A percentile compares a stretch with the other conserved stretches of the same genome.
These are phyloP conservation scores for Alternaria panax DNA, from an alignment of 2,329 filamentous ascomycete genomes.

Conservation along the genomic window DNA sequence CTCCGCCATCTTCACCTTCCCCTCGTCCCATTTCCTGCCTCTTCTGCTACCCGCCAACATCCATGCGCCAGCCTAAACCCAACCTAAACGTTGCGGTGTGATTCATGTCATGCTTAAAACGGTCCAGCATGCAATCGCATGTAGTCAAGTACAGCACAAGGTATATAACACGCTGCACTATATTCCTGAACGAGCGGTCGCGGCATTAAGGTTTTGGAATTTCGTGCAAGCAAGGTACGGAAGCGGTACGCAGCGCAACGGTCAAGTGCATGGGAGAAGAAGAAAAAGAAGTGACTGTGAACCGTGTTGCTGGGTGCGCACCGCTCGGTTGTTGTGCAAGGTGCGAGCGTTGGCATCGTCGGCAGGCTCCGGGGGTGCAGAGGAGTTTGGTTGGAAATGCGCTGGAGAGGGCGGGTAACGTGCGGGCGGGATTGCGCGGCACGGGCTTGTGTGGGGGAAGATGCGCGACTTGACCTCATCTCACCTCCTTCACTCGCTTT, in stretches of 20 bases:
- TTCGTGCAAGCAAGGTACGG: slow-evolving; percentile 22
- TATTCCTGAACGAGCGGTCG: slow-evolving; percentile 36
- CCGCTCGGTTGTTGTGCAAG: background rate
- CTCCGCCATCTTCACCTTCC: background rate
- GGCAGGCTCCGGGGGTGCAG: slow-evolving; percentile 14
- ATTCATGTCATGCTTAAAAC: background rate
- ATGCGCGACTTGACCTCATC: background rate
- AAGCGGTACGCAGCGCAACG: too few relatives aligned
- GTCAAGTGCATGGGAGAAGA: slow-evolving; percentile 18
- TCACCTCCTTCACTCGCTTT: slow-evolving; percentile 15
- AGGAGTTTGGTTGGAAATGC: background rate
- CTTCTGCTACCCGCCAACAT: too few relatives aligned
- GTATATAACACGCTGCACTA: slow-evolving; percentile 28
- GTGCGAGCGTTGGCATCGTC: background rate
- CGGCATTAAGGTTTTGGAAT: slow-evolving; percentile 40
- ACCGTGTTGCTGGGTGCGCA: slow-evolving; percentile 15
- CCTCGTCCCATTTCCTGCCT: background rate
- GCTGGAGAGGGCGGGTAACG: too few relatives aligned
- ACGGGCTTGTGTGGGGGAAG: too few relatives aligned
- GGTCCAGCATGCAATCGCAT: background rate
- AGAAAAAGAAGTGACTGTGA: slow-evolving; percentile 4
- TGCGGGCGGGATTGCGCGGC: too few relatives aligned
- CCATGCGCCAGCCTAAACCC: too few relatives aligned
- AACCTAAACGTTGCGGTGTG: background rate
- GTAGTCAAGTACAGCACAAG: slow-evolving; percentile 5